A percentile compares a stretch with the other conserved stretches of the same genome.
Evolutionary conservation across 495 filamentous ascomycete species (phyloP).

Genomic region (Penicillium argentinense): DNA sequence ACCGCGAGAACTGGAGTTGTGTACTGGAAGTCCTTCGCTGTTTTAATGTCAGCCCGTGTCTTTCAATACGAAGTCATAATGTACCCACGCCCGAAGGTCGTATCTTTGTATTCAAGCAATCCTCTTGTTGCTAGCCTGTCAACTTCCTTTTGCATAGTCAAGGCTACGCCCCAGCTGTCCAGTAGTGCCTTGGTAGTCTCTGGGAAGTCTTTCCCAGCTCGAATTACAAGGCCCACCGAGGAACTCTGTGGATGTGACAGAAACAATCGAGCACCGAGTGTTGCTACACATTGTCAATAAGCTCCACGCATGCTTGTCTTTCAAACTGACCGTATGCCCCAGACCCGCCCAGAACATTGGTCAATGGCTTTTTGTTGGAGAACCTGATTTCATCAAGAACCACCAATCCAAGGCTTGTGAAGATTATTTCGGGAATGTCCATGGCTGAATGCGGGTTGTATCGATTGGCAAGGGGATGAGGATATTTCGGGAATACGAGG

Average conservation of each 20-base stretch:
- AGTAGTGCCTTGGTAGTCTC: conserved; percentile 52
- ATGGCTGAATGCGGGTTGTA: too few relatives aligned
- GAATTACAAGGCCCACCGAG: conserved; percentile 78
- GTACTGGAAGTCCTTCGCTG: conserved; percentile 71
- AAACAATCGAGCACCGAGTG: conserved; percentile 35
- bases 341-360: conserved; percentile 35
- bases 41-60: conserved; percentile 7
- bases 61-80: too few relatives aligned
- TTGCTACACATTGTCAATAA: conserved; percentile 23
- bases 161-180: conserved; percentile 62
- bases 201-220: conserved; percentile 80
- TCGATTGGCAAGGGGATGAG: too few relatives aligned
- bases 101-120: conserved; percentile 30
- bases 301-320: too few relatives aligned
- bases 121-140: conserved; percentile 52
- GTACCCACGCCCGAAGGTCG: conserved; percentile 42
- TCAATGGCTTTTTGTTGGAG: conserved; percentile 17
- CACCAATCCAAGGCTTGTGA: conserved; percentile 33
- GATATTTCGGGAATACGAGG: too few relatives aligned
- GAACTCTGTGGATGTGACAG: conserved; percentile 13
- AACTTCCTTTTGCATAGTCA: conserved; percentile 70
- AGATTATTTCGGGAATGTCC: conserved; percentile 17
- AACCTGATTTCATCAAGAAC: conserved; percentile 37
- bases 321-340: conserved; percentile 35
- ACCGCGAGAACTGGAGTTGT: conserved; percentile 52